A percentile compares a stretch with the other conserved stretches of the same genome.
These are phyloP conservation scores for Boletus subluridellus DNA, from an alignment of 1,284 basidiomycete species.

Conservation along the genomic window DNA sequence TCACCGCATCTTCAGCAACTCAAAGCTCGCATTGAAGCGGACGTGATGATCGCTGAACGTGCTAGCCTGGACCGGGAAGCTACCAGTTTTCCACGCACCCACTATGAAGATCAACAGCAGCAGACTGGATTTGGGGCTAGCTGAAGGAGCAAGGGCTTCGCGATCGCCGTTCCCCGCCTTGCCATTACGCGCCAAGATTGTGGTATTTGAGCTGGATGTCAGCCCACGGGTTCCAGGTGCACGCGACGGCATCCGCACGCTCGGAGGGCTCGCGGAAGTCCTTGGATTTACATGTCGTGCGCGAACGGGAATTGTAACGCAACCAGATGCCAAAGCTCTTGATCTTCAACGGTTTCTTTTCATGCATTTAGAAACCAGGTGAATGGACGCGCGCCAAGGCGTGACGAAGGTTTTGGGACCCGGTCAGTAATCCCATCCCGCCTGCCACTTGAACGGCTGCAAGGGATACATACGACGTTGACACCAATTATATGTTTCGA, in stretches of 20 bases:
- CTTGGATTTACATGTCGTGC: conserved; percentile 89
- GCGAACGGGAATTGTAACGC: conserved; percentile 97
- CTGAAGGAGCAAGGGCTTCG: no score
- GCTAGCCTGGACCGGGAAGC: no score
- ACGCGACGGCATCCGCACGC: conserved; percentile 84
- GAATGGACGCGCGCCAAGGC: conserved; percentile 5
- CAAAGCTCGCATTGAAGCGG: no score
- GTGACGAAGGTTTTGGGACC: conserved; percentile 11
- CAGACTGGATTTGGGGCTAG: no score
- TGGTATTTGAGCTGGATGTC: no score
- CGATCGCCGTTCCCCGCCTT: no score
- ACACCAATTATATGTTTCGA: conserved; percentile 63
- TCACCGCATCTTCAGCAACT: no score
- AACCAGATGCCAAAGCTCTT: conserved; percentile 99
- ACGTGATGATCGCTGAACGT: no score
- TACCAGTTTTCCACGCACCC: no score
- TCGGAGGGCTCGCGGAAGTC: conserved; percentile 92
- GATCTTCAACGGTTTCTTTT: conserved; percentile 96
- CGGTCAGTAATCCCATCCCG: conserved; percentile 67
- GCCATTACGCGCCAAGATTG: no score
- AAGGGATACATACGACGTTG: conserved; percentile 88
- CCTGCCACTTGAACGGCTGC: conserved; percentile 84
- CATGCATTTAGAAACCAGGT: conserved; percentile 69
- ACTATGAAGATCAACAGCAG: no score
- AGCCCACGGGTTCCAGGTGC: no score